phyloP scores from a whole-genome alignment of 495 filamentous ascomycete species.

The Antarctomyces pellizariae region DNA sequence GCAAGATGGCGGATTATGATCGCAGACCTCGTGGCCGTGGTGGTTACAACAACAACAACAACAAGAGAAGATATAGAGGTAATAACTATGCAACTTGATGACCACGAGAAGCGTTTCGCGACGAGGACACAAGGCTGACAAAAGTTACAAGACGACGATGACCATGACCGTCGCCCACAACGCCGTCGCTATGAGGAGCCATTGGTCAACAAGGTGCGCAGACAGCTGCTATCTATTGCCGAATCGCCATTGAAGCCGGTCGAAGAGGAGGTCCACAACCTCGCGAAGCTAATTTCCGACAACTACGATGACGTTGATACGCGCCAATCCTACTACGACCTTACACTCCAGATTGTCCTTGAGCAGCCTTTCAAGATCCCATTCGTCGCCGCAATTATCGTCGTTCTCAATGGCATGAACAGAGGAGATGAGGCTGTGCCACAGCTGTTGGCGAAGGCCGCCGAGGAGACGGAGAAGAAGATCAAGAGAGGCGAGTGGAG shows the following conservation, averaged over 20 bases:
- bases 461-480: conserved; percentile 30
- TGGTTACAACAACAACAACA: conserved; percentile 42
- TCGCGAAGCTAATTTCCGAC: conserved; percentile 54
- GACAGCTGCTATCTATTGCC: conserved; percentile 60
- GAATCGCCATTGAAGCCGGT: conserved; percentile 63
- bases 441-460: conserved; percentile 39
- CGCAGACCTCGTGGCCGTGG: conserved; percentile 31
- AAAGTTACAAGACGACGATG: conserved; percentile 34
- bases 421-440: conserved; percentile 38
- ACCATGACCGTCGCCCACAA: conserved; percentile 51
- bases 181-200: conserved; percentile 65
- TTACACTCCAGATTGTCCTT: conserved; percentile 48
- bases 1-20: conserved; percentile 57
- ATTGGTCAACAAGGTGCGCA: conserved; percentile 46
- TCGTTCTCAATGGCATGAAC: conserved; percentile 51
- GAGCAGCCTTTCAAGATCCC: conserved; percentile 96
- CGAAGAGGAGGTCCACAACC: conserved; percentile 55
- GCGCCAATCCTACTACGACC: conserved; percentile 39
- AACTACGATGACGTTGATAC: conserved; percentile 65
- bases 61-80: conserved; percentile 39
- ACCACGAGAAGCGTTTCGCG: conserved; percentile 1
- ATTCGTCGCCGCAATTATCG: conserved; percentile 60
- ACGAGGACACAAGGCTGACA: conserved; percentile 7
- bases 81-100: conserved; percentile 9
- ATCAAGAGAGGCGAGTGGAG: conserved; percentile 59